phyloP scores from a whole-genome alignment of 2,329 filamentous ascomycete genomes.

The Penicillium sp. region DNA sequence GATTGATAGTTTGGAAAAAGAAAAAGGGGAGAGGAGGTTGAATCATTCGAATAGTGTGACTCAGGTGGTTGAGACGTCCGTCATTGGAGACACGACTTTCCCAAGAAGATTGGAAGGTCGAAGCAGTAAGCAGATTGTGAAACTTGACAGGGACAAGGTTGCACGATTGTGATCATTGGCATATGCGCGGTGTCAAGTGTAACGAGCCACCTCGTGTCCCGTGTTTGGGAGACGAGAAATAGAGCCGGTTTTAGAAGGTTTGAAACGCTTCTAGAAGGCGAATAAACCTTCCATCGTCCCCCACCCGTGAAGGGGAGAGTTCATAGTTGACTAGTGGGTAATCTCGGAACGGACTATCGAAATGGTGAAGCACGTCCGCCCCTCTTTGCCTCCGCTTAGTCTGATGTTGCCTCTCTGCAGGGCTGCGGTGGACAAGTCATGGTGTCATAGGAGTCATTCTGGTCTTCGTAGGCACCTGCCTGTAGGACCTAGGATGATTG shows the following conservation, averaged over 20 bases:
- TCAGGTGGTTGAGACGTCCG: neutral
- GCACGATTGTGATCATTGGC: constrained; percentile 12
- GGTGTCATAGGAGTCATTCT: neutral
- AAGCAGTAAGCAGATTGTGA: neutral
- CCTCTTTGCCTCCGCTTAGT: neutral
- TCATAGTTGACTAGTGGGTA: constrained; percentile 20
- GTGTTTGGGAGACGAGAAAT: constrained; percentile 9
- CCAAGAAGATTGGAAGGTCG: neutral
- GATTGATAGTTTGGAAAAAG: neutral
- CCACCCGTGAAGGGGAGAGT: constrained; percentile 30
- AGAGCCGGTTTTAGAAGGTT: constrained; percentile 6
- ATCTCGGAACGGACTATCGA: constrained; percentile 27
- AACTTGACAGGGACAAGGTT: constrained; percentile 8
- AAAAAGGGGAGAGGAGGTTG: neutral
- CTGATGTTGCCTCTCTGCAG: neutral
- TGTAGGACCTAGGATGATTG: neutral
- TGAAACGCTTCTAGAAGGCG: constrained; percentile 42
- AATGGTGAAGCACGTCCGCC: constrained; percentile 18
- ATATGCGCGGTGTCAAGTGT: constrained; percentile 7
- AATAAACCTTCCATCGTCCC: constrained; percentile 33
- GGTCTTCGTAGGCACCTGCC: neutral
- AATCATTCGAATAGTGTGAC: neutral
- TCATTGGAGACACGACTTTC: neutral
- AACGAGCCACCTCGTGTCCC: constrained; percentile 21
- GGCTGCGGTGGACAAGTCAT: neutral